phyloP scores from a whole-genome alignment of 495 filamentous ascomycete genomes.

The Aspergillus nidulans region DNA sequence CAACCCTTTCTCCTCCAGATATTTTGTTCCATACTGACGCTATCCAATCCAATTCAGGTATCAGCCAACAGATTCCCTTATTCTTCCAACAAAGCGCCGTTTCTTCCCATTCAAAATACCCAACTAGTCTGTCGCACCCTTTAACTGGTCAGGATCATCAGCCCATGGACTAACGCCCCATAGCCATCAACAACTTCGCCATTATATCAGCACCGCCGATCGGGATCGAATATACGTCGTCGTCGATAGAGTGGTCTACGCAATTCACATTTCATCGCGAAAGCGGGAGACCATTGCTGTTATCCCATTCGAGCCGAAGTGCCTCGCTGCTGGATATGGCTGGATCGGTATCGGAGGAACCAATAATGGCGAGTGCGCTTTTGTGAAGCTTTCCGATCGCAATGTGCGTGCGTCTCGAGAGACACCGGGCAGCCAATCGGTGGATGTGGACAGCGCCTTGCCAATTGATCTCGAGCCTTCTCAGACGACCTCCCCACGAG shows the following conservation, averaged over 20 bases:
- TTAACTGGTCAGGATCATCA: background rate
- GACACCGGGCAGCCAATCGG: slow-evolving; percentile 30
- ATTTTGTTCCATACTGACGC: slow-evolving; percentile 14
- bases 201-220: slow-evolving; percentile 77
- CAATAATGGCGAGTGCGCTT: slow-evolving; percentile 76
- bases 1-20: background rate
- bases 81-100: slow-evolving; percentile 60
- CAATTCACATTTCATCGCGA: slow-evolving; percentile 63
- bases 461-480: slow-evolving; percentile 51
- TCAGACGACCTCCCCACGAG: slow-evolving; percentile 25
- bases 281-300: slow-evolving; percentile 72
- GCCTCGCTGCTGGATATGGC: slow-evolving; percentile 75
- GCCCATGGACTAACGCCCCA: slow-evolving; percentile 14
- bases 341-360: slow-evolving; percentile 87
- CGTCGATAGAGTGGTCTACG: slow-evolving; percentile 65
- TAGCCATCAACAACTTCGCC: slow-evolving; percentile 90
- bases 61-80: slow-evolving; percentile 54
- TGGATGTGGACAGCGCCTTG: slow-evolving; percentile 58
- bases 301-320: slow-evolving; percentile 77
- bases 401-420: slow-evolving; percentile 26
- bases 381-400: slow-evolving; percentile 57
- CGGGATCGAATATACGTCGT: slow-evolving; percentile 80
- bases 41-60: slow-evolving; percentile 35
- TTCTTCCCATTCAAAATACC: slow-evolving; percentile 75
- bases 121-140: slow-evolving; percentile 54